phyloP scores from a whole-genome alignment of 2,329 filamentous ascomycete species.

The Botrytis porri region DNA sequence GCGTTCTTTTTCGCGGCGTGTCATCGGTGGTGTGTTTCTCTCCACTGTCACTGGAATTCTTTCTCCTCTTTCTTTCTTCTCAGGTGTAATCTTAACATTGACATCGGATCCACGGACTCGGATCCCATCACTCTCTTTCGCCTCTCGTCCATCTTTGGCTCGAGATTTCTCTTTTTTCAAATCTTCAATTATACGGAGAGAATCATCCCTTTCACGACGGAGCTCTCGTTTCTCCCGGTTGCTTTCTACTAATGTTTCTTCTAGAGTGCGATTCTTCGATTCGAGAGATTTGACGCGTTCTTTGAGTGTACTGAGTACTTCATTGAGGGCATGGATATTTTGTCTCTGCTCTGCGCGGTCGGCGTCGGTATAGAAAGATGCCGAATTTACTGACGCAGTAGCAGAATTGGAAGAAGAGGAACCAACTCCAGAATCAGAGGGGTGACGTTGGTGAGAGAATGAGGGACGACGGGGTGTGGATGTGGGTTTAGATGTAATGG shows the following conservation, averaged over 20 bases:
- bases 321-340: slow-evolving; percentile 1
- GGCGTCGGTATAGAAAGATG: neutral
- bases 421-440: slow-evolving; percentile 10
- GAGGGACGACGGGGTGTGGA: neutral
- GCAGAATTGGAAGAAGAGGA: slow-evolving; percentile 12
- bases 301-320: slow-evolving; percentile 9
- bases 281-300: slow-evolving; percentile 13
- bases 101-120: neutral
- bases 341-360: neutral
- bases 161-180: neutral
- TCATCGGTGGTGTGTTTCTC: slow-evolving; percentile 6
- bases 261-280: slow-evolving; percentile 4
- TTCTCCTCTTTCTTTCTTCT: slow-evolving; percentile 9
- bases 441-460: slow-evolving; percentile 4
- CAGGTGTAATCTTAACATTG: neutral
- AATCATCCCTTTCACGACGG: slow-evolving; percentile 10
- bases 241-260: slow-evolving; percentile 16
- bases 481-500: neutral
- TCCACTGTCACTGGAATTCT: neutral
- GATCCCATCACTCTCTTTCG: slow-evolving; percentile 5
- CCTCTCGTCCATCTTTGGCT: neutral
- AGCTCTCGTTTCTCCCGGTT: slow-evolving; percentile 16
- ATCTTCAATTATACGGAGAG: neutral
- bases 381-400: neutral
- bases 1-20: slow-evolving; percentile 7